Percentiles rank a stretch among this genome's conserved stretches.
phyloP scores from a whole-genome alignment of 73 alveolate species.

The Paramecium primaurelia region DNA sequence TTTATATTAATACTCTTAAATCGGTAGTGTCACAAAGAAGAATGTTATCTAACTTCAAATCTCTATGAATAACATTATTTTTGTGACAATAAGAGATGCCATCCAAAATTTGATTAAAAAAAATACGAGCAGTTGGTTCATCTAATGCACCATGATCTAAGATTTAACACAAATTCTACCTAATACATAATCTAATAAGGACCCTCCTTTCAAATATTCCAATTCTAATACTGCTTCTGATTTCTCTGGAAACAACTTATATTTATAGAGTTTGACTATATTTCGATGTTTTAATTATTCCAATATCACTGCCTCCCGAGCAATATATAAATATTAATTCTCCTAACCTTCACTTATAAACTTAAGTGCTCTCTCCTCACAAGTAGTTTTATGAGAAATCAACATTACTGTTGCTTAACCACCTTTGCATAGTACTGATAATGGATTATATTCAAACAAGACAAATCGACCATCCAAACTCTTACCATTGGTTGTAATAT shows the following conservation, averaged over 20 bases:
- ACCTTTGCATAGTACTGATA: background rate
- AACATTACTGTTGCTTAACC: background rate
- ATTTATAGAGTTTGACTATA: background rate
- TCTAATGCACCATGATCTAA: background rate
- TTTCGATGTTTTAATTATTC: constrained; percentile 40
- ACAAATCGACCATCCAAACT: background rate
- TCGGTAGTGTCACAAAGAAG: background rate
- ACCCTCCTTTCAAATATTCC: constrained; percentile 89
- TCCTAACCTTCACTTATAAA: background rate
- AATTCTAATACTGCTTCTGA: constrained; percentile 58
- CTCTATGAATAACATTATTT: constrained; percentile 6
- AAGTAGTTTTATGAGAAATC: background rate
- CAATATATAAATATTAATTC: background rate
- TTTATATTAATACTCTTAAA: background rate
- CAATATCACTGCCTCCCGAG: constrained; percentile 49
- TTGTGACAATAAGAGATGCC: background rate
- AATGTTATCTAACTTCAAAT: constrained; percentile 20
- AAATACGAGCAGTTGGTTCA: background rate
- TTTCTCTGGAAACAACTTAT: background rate
- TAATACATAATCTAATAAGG: constrained; percentile 72
- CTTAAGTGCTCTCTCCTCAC: background rate
- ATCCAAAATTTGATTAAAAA: background rate
- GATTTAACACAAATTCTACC: background rate
- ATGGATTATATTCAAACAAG: background rate
- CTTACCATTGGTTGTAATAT: background rate